Percentiles rank a stretch among this genome's conserved stretches.
Conservation (phyloP, 129 eudicot species). For the Centella asiatica region DNA sequence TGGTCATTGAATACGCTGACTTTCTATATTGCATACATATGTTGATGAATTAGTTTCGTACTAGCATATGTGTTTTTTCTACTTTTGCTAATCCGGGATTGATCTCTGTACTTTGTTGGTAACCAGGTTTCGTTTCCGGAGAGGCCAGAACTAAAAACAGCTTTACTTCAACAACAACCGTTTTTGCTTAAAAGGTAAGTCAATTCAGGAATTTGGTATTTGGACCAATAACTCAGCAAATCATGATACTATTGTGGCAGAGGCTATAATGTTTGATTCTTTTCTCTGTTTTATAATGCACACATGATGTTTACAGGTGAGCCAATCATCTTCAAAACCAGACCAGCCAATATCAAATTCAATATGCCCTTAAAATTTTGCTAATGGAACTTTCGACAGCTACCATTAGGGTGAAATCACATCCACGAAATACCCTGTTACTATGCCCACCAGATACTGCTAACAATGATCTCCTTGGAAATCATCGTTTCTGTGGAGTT, state of each 20-base stretch:
- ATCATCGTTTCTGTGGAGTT: not conserved
- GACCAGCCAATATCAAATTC: not conserved
- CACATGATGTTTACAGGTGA: too few relatives aligned
- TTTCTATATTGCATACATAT: not conserved
- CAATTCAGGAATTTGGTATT: not conserved
- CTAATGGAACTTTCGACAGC: not conserved
- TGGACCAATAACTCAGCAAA: too few relatives aligned
- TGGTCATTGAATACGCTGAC: not conserved
- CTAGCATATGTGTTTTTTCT: not conserved
- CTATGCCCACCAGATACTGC: too few relatives aligned
- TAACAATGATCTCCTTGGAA: not conserved
- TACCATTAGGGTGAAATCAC: too few relatives aligned
- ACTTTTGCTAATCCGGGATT: not conserved
- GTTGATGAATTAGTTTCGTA: not conserved
- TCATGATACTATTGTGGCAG: too few relatives aligned
- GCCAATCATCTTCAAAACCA: too few relatives aligned
- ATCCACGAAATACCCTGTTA: too few relatives aligned
- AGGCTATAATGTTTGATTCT: too few relatives aligned
- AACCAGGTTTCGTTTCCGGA: constrained; percentile 65
- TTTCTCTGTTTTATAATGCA: too few relatives aligned
- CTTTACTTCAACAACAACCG: constrained; percentile 44
- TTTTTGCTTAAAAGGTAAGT: constrained; percentile 49
- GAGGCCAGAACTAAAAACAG: constrained; percentile 60
- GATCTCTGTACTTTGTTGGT: not conserved
- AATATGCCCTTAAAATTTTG: not conserved